phyloP scores from a whole-genome alignment of 169 alveolate species.

The Cryptosporidium bovis region DNA sequence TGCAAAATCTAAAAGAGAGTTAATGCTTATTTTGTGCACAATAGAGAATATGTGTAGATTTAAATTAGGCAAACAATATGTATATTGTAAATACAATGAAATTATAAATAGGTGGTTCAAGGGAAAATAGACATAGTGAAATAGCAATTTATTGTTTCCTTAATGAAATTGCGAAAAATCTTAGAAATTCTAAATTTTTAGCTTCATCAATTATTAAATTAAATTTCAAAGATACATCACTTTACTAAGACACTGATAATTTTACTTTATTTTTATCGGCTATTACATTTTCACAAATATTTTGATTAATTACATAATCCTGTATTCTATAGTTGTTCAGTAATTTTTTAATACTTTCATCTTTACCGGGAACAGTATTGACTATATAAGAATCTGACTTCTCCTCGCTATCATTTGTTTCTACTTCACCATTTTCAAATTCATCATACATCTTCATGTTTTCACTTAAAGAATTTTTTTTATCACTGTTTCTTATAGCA shows the following conservation, averaged over 20 bases:
- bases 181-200: neutral
- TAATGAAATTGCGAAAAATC: neutral
- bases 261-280: neutral
- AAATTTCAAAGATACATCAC: neutral
- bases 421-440: no score
- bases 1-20: slow-evolving; percentile 27
- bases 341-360: no score
- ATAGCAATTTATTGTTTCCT: no score
- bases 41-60: slow-evolving; percentile 50
- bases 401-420: no score
- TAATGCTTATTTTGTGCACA: slow-evolving; percentile 24
- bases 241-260: neutral
- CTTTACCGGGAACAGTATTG: no score
- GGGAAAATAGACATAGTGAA: neutral
- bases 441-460: no score
- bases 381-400: no score
- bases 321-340: neutral
- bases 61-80: slow-evolving; percentile 10
- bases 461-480: no score
- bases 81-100: slow-evolving; percentile 20
- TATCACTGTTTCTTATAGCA: no score
- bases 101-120: slow-evolving; percentile 47
- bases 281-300: neutral
- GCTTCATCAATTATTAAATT: neutral
- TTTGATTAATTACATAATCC: neutral